These are phyloP conservation scores for Penicillium vulpinum DNA, from an alignment of 2,329 filamentous ascomycete genomes.

Conservation along the genomic window DNA sequence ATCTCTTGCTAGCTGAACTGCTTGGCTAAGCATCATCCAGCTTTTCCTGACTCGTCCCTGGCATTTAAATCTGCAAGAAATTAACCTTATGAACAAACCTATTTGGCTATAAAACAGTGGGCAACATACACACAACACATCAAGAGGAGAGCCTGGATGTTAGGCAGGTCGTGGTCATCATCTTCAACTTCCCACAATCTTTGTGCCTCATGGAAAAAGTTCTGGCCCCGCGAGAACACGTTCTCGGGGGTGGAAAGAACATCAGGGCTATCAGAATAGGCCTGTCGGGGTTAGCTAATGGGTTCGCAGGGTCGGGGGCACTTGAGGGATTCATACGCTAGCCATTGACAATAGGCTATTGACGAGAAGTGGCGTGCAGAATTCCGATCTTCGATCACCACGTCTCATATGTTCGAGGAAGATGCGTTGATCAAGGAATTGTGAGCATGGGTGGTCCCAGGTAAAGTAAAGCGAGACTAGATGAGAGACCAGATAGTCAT, in stretches of 20 bases:
- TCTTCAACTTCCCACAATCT: slow-evolving; percentile 39
- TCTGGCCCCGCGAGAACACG: slow-evolving; percentile 31
- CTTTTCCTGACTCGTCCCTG: slow-evolving; percentile 28
- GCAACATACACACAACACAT: slow-evolving; percentile 36
- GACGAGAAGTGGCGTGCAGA: slow-evolving; percentile 81
- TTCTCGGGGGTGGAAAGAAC: slow-evolving; percentile 31
- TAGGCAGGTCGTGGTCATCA: slow-evolving; percentile 33
- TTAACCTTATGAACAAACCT: slow-evolving; percentile 17
- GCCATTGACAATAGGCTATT: slow-evolving; percentile 75
- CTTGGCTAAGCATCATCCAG: slow-evolving; percentile 37
- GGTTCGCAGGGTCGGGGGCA: neutral
- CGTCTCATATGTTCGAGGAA: slow-evolving; percentile 55
- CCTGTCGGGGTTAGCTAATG: slow-evolving; percentile 23
- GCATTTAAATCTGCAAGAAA: slow-evolving; percentile 24
- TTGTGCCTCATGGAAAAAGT: slow-evolving; percentile 40
- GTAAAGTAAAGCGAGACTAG: slow-evolving; percentile 91
- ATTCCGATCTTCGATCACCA: slow-evolving; percentile 55
- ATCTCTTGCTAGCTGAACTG: slow-evolving; percentile 34
- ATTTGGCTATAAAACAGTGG: neutral
- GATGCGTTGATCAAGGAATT: slow-evolving; percentile 76
- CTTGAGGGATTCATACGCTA: slow-evolving; percentile 30
- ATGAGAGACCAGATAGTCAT: slow-evolving; percentile 73
- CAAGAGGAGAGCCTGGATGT: slow-evolving; percentile 38
- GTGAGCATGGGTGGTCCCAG: slow-evolving; percentile 89
- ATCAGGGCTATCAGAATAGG: slow-evolving; percentile 39